Base-by-base conservation (phyloP, 1,284 basidiomycete species). In the Exsudoporus floridanus region DNA sequence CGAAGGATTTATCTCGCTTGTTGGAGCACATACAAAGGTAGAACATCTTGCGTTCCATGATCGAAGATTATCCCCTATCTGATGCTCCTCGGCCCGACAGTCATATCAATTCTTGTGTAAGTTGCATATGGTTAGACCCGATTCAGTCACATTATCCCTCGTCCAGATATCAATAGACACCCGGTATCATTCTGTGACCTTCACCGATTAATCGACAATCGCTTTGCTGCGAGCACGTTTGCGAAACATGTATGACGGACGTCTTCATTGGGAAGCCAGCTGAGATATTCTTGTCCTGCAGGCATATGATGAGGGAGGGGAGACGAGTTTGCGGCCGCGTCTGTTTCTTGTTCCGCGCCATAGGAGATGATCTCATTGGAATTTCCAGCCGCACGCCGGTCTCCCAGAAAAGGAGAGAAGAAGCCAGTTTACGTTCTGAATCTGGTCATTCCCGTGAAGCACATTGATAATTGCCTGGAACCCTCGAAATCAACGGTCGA, bases 41-140 rank as follows among this genome's bases (percentile, higher is more conserved):
- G 35, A 30, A 30, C 7, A 3, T 9, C 55, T 57, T 65, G 50
- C 45, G 46, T 58, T 58, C 52, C 49, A 9, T 31, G 37, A 59
- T 59, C 40, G 46, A 52, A 59, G n/a, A 49, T 50, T 41, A 37
- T 38, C 43, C 46, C 57, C 38, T 60, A 57, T 63, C 37, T 60
- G 36, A 57, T 46, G 30, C 27, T 47, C 42, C 41, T 57, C 43
- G 60, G 53, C 45, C 51, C 40, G 49, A 49, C 59, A 93, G 91
- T 68, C 78, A n/a, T 81, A 90, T 69, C 92, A 94, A 69, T 90
- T 86, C 71, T 70, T 95, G 41, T 94, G 92, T 92, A 66, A 60
- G 84, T 69, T 18, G 31, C 50, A 37, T 52, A 25, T 34, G 18
- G 41, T 41, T 31, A 40, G 37, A 49, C 37, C 51, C 44, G 41